phyloP scores from a whole-genome alignment of 2,329 filamentous ascomycete genomes.

The Diaporthe citrichinensis region DNA sequence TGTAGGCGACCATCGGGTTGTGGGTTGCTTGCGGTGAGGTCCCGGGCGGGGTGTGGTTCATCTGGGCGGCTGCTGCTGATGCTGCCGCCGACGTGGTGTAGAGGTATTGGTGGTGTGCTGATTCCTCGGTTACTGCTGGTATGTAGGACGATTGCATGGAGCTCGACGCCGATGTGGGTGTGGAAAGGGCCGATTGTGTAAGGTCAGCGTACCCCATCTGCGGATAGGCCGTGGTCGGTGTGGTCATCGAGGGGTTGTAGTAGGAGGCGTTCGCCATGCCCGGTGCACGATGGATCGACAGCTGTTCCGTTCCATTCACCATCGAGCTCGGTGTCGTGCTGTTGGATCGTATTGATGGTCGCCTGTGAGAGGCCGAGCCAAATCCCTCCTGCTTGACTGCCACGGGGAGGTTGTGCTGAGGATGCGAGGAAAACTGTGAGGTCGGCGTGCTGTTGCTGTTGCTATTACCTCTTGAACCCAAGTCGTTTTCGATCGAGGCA shows the following conservation, averaged over 20 bases:
- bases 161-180: conserved; percentile 24
- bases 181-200: conserved; percentile 1
- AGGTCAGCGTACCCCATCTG: conserved; percentile 38
- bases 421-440: neutral
- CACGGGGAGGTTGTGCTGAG: conserved; percentile 32
- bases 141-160: conserved; percentile 34
- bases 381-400: conserved; percentile 28
- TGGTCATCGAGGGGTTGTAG: conserved; percentile 33
- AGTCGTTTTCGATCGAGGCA: conserved; percentile 66
- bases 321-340: conserved; percentile 30
- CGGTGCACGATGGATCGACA: conserved; percentile 20
- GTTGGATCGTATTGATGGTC: conserved; percentile 9
- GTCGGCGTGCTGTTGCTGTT: conserved; percentile 25
- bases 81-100: conserved; percentile 38
- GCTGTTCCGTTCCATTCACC: conserved; percentile 17
- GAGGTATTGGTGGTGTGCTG: conserved; percentile 33
- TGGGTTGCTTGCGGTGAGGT: conserved; percentile 41
- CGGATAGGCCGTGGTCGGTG: conserved; percentile 28
- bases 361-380: conserved; percentile 11
- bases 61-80: conserved; percentile 39
- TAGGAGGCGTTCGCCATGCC: conserved; percentile 25
- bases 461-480: conserved; percentile 52
- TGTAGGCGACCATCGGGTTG: conserved; percentile 58
- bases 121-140: conserved; percentile 29
- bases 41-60: conserved; percentile 41